Evolutionary conservation across 1,284 basidiomycete genomes (phyloP), one percentile per base, ranked within the genome.

Genomic region (Irpex rosettiformis): DNA sequence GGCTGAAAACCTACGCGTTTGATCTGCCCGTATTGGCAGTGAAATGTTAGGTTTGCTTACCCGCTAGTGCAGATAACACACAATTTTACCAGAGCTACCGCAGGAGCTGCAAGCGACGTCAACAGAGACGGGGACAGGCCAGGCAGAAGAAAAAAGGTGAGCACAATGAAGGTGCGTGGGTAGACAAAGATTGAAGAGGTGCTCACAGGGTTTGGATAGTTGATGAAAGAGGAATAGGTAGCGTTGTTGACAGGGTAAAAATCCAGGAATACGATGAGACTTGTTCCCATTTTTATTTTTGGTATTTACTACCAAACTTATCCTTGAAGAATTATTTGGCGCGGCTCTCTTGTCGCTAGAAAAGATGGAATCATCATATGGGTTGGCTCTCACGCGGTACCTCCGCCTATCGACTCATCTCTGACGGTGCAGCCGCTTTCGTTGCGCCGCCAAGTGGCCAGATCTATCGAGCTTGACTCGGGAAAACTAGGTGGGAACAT

Each of bases 231-330:
- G 21, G 1, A 18, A 47, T 24, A 8, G 43, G 22, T 24, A 47
- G 43, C 43, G 43, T 47, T 47, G 43, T 47, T 47, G 43, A n/a
- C n/a, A 40, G 33, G n/a, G 33, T 40, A n/a, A n/a, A n/a, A n/a
- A n/a, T n/a, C n/a, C n/a, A n/a, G n/a, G n/a, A n/a, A n/a, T n/a
- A n/a, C n/a, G n/a, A n/a, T n/a, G n/a, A n/a, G n/a, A n/a, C n/a
- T n/a, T n/a, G n/a, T n/a, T n/a, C n/a, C n/a, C n/a, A n/a, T n/a
- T 40, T 40, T 40, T 40, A 40, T 40, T n/a, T 40, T n/a, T n/a
- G n/a, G n/a, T n/a, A n/a, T n/a, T n/a, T n/a, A n/a, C n/a, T n/a
- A n/a, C n/a, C n/a, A n/a, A n/a, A n/a, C n/a, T n/a, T n/a, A n/a
- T n/a, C n/a, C n/a, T n/a, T n/a, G n/a, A n/a, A n/a, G n/a, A n/a